A percentile compares a stretch with the other conserved stretches of the same genome.
These are phyloP conservation scores for Glarea lozoyensis DNA, from an alignment of 495 filamentous ascomycete genomes.

Conservation along the genomic window DNA sequence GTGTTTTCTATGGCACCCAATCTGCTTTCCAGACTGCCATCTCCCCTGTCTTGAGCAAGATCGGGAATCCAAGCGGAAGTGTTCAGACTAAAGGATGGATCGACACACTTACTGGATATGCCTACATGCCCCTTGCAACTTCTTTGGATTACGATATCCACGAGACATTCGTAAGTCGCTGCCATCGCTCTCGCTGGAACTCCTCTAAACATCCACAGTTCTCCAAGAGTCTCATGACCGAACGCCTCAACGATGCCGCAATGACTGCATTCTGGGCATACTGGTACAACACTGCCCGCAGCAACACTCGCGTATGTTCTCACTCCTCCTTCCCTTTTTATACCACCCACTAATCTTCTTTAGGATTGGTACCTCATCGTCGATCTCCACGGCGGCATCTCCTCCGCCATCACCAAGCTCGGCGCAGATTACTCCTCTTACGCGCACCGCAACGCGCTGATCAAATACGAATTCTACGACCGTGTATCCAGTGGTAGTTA, in stretches of 20 bases:
- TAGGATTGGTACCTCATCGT: conserved; percentile 35
- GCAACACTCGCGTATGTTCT: conserved; percentile 25
- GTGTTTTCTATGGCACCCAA: conserved; percentile 5
- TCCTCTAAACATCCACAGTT: conserved; percentile 13
- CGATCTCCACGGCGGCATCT: conserved; percentile 41
- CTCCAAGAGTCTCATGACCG: conserved; percentile 26
- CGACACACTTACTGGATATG: conserved; percentile 3
- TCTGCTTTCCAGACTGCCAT: conserved; percentile 2
- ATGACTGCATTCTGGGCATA: conserved; percentile 29
- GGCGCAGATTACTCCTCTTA: conserved; percentile 42
- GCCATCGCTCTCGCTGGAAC: too few relatives aligned
- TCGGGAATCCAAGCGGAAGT: not conserved
- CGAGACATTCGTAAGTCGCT: conserved; percentile 11
- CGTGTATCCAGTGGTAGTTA: conserved; percentile 30
- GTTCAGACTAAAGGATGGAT: conserved; percentile 2
- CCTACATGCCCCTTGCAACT: not conserved
- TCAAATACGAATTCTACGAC: conserved; percentile 50
- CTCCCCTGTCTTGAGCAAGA: not conserved
- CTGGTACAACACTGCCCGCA: conserved; percentile 32
- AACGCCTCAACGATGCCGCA: conserved; percentile 19
- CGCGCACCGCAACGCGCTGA: conserved; percentile 46
- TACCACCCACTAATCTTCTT: conserved; percentile 17
- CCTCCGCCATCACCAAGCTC: conserved; percentile 31
- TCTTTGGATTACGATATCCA: conserved; percentile 10
- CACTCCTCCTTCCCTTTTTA: conserved; percentile 30